Evolutionary conservation across 768 basidiomycete species (phyloP), one percentile per base, ranked within the genome.

Genomic region (Piloderma croceum): DNA sequence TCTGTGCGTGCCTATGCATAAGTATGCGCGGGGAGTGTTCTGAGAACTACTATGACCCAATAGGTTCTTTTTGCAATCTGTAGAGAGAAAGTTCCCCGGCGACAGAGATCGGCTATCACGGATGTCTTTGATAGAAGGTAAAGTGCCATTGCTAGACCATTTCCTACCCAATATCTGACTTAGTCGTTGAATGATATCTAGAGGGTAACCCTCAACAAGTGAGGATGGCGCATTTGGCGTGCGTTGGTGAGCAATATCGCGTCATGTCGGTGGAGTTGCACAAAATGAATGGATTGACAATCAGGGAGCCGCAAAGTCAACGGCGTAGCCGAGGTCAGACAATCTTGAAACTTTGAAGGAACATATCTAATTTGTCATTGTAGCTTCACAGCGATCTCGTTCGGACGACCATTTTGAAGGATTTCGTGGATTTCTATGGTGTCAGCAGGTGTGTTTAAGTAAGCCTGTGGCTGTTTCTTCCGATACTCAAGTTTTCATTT

Each of bases 401-500:
- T 38, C 74, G 71, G 61, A 81, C 81, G 17, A 90, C 84, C 6
- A 87, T 90, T 50, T 59, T 87, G 52, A 88, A 85, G 56, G 92
- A 96, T 65, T 94, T 94, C 56, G 93, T 96, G 34, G 91, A 96
- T 23, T 89, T 86, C 61, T 86, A 81, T 54, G 94, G 94, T 3
- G 57, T 78, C 45, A 84, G 84, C 81, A 92, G 86, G 81, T 70
- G 46, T 10, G 53, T 47, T 7, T 20, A 24, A 25, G 17, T 35
- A 31, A 34, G 0, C 4, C 17, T 13, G 11, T 21, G 5, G 7
- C 12, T 24, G 19, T 12, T 24, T 10, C 13, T 42, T 17, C 41
- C 35, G 24, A 43, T 18, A 49, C 38, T 46, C 54, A 33, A 53
- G 47, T 11, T 43, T 38, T 33, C 19, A 13, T 19, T 27, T 24